phyloP scores from a whole-genome alignment of 352 stramenopile species.

The Globisporangium ultimum region DNA sequence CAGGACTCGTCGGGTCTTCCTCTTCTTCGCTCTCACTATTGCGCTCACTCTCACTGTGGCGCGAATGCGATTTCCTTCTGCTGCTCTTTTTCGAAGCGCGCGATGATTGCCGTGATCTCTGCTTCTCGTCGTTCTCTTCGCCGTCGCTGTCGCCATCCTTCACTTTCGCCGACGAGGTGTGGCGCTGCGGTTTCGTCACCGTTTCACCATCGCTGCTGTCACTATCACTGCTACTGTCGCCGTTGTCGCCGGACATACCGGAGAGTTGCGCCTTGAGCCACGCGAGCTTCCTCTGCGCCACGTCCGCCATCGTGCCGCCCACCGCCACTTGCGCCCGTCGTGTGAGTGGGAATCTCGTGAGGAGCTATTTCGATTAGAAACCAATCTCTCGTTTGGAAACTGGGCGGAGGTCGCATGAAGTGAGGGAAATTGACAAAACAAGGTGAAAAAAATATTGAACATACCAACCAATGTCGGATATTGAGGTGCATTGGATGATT shows the following conservation, averaged over 20 bases:
- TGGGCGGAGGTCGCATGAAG: not conserved
- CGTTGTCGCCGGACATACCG: not conserved
- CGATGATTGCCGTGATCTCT: not conserved
- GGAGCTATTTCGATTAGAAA: not conserved
- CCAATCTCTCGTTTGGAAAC: not conserved
- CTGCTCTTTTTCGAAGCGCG: too few relatives aligned
- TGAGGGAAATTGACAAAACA: too few relatives aligned
- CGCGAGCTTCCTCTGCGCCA: not conserved
- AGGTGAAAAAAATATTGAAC: too few relatives aligned
- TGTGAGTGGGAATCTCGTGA: not conserved
- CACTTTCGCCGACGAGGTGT: not conserved
- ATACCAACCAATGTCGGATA: too few relatives aligned
- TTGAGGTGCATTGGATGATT: too few relatives aligned
- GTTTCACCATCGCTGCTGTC: not conserved
- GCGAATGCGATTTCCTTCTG: too few relatives aligned
- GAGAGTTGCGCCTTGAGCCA: constrained; percentile 3
- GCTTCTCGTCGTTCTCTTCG: not conserved
- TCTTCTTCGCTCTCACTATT: not conserved
- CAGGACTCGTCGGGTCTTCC: not conserved
- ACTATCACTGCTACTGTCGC: constrained; percentile 2
- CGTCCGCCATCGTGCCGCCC: too few relatives aligned
- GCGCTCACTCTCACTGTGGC: not conserved
- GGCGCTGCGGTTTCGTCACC: not conserved
- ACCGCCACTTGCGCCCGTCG: not conserved
- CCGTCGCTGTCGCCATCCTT: constrained; percentile 3